A percentile compares a stretch with the other conserved stretches of the same genome.
These are phyloP conservation scores for Phyllosticta citriasiana DNA, from an alignment of 2,329 filamentous ascomycete species.

Conservation along the genomic window DNA sequence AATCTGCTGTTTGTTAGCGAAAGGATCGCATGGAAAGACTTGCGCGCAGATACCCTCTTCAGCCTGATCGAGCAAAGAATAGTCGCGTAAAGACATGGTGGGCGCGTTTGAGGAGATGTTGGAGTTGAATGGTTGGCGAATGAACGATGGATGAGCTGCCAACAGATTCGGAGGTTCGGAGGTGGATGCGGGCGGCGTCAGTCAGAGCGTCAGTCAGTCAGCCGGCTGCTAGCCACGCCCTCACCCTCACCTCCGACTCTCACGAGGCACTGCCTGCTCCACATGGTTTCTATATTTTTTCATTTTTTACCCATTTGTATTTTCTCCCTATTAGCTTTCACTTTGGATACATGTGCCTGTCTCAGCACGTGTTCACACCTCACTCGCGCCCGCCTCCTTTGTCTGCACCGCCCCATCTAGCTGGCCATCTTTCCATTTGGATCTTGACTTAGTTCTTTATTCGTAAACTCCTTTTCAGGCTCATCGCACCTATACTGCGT, in stretches of 20 bases:
- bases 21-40: neutral
- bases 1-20: slow-evolving; percentile 41
- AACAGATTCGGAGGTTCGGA: neutral
- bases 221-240: neutral
- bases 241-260: neutral
- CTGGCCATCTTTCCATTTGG: neutral
- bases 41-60: slow-evolving; percentile 46
- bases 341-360: neutral
- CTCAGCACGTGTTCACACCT: neutral
- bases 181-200: neutral
- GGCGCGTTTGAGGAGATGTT: neutral
- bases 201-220: neutral
- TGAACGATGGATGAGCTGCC: neutral
- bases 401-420: neutral
- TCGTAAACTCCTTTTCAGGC: neutral
- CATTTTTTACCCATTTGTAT: neutral
- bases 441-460: neutral
- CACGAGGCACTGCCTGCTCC: neutral
- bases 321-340: neutral
- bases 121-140: neutral
- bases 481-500: neutral
- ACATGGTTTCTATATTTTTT: neutral
- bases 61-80: slow-evolving; percentile 60
- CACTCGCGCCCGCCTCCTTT: neutral
- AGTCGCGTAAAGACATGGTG: slow-evolving; percentile 40